Percentiles rank a stretch among this genome's conserved stretches.
Evolutionary conservation across 1,284 basidiomycete species (phyloP).

Genomic region (Cryptococcus amylolentus): DNA sequence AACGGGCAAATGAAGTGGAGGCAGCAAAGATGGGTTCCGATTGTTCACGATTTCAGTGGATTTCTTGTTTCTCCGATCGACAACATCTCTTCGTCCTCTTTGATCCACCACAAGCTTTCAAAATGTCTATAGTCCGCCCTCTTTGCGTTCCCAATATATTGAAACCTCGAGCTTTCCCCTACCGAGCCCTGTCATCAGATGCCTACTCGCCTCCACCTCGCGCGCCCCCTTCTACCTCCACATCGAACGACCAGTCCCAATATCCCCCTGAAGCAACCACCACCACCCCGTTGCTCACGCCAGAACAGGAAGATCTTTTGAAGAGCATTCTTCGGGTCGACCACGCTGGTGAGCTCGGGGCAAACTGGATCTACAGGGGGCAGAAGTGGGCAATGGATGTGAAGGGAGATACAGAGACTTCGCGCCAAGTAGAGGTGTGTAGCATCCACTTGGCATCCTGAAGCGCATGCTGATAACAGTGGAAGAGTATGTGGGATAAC

Average conservation of each 20-base stretch:
- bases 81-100: too few relatives aligned
- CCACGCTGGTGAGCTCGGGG: conserved; percentile 87
- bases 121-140: background rate
- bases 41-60: too few relatives aligned
- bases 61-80: too few relatives aligned
- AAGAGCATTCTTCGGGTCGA: conserved; percentile 67
- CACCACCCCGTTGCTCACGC: conserved; percentile 31
- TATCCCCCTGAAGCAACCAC: conserved; percentile 28
- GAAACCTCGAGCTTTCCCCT: background rate
- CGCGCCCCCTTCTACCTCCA: background rate
- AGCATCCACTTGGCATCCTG: background rate
- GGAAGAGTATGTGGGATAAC: conserved; percentile 91
- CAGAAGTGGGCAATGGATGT: conserved; percentile 64
- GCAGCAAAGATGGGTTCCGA: too few relatives aligned
- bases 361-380: conserved; percentile 87
- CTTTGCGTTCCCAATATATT: background rate
- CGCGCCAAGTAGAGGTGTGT: conserved; percentile 70
- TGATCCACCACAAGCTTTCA: too few relatives aligned
- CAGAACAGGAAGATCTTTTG: conserved; percentile 38
- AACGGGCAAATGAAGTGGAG: too few relatives aligned
- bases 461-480: background rate
- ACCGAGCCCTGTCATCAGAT: conserved; percentile 10
- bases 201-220: conserved; percentile 13
- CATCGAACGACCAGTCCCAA: background rate
- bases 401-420: conserved; percentile 60